Percentiles rank a stretch among this genome's conserved stretches.
Conservation (phyloP, 306 rosid genomes). For the Begonia peltatifolia region DNA sequence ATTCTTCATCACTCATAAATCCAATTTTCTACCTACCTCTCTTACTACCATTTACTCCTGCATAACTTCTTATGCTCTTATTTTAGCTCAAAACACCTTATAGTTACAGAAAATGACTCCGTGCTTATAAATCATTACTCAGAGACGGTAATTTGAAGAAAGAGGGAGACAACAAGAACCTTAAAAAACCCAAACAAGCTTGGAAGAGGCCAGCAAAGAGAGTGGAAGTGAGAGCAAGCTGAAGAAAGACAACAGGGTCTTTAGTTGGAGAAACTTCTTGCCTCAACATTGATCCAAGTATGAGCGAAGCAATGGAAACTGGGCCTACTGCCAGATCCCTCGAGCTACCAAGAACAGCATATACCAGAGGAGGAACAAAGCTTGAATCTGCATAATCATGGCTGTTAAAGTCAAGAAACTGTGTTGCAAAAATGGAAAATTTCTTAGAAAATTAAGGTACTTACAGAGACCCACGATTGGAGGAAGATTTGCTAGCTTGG, state of each 20-base stretch:
- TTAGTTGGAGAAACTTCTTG: slow-evolving; percentile 64
- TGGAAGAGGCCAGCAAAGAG: slow-evolving; percentile 82
- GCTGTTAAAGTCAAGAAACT: background rate
- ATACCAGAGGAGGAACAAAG: slow-evolving; percentile 90
- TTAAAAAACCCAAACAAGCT: slow-evolving; percentile 74
- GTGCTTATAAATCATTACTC: too few relatives aligned
- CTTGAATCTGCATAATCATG: slow-evolving; percentile 52
- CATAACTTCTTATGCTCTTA: too few relatives aligned
- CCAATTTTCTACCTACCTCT: too few relatives aligned
- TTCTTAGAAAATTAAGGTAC: slow-evolving; percentile 8
- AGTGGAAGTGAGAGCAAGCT: slow-evolving; percentile 75
- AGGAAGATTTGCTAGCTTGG: slow-evolving; percentile 83
- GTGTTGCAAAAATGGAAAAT: background rate
- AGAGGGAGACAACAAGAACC: slow-evolving; percentile 19
- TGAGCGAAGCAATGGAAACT: slow-evolving; percentile 92
- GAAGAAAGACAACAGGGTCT: slow-evolving; percentile 59
- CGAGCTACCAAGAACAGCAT: slow-evolving; percentile 92
- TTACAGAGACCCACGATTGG: slow-evolving; percentile 93
- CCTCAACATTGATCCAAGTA: slow-evolving; percentile 71
- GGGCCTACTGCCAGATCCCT: slow-evolving; percentile 94
- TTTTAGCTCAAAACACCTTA: too few relatives aligned
- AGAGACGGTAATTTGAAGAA: too few relatives aligned
- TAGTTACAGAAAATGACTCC: too few relatives aligned
- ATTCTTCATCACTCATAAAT: too few relatives aligned
- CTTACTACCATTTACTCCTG: too few relatives aligned